Base-by-base conservation (phyloP, 768 basidiomycete genomes). In the Collybia nuda region DNA sequence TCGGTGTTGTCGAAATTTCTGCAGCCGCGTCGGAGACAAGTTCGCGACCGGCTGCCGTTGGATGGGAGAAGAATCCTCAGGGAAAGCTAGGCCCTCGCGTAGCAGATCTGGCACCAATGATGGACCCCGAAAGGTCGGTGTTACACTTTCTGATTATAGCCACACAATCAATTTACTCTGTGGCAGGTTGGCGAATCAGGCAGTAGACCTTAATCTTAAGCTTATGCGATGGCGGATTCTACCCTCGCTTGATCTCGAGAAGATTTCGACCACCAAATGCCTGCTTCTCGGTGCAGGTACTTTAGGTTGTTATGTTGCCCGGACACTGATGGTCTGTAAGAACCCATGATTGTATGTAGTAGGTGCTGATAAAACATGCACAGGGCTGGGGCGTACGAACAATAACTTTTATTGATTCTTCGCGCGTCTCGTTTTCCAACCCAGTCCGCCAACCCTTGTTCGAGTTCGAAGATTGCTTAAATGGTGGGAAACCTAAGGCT, bases 161-260 rank as follows among this genome's bases (percentile, higher is more conserved):
- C 14, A 11, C 9, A 11, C 32, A 2, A 14, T 14, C 32, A 32
- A 11, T 11, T 32, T 11, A 14, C 7, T 32, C 6, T 11, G 9
- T 11, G 2, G 18, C 55, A 93, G 93, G 57, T 80, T 98, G 4
- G 95, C 96, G 0, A 85, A 91, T 56, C 96, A 99, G 67, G 97
- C 97, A 0, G 93, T 98, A n/a, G 94, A 98, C 68, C 75, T 99
- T 36, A 99, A 98, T 63, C 75, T 98, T 42, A 98, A 98, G 64
- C 79, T 99, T 37, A 98, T 99, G 96, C 82, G 93, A 17, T 98
- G 96, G 96, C 81, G 96, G 17, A 93, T 98, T 56, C 74, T 98
- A 17, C 97, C 97, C 12, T 71, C 80, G 1, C 82, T 99, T 43
- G 81, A 98, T 56, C 78, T 98, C 11, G 95, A 97, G 47, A 91